A percentile compares a stretch with the other conserved stretches of the same genome.
phyloP scores from a whole-genome alignment of 2,329 filamentous ascomycete species.

The Pseudopyricularia javanii region DNA sequence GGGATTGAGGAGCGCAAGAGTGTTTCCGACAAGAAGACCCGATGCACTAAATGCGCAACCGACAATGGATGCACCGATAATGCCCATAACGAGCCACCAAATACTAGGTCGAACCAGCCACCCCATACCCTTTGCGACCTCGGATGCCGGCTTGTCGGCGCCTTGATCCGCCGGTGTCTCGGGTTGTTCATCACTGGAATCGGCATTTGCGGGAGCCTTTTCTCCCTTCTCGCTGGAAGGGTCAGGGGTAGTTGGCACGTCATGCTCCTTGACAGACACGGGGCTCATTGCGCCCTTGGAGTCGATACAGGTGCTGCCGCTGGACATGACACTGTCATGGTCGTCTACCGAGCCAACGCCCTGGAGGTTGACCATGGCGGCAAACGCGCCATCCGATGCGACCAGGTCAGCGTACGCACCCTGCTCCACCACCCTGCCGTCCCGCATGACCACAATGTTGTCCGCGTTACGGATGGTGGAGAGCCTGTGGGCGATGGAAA shows the following conservation, averaged over 20 bases:
- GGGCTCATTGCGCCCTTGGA: background rate
- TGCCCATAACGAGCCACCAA: constrained; percentile 27
- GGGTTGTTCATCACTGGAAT: background rate
- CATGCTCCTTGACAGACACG: background rate
- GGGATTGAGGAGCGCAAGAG: constrained; percentile 41
- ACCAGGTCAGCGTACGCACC: constrained; percentile 44
- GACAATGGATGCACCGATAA: constrained; percentile 37
- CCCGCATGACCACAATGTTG: constrained; percentile 45
- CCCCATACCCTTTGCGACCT: constrained; percentile 3
- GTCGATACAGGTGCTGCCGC: background rate
- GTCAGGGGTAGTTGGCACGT: background rate
- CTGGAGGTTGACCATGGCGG: constrained; percentile 26
- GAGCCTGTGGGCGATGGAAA: constrained; percentile 46
- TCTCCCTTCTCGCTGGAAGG: background rate
- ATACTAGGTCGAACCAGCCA: constrained; percentile 20
- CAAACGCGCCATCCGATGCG: constrained; percentile 29
- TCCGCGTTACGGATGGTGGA: constrained; percentile 43
- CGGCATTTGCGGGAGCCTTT: background rate
- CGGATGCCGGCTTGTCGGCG: background rate
- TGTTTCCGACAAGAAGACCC: constrained; percentile 48
- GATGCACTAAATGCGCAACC: constrained; percentile 44
- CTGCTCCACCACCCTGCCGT: constrained; percentile 42
- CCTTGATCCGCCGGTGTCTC: background rate
- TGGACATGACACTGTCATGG: constrained; percentile 1
- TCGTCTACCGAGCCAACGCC: constrained; percentile 4